A percentile compares a stretch with the other conserved stretches of the same genome.
Evolutionary conservation across 1,139 yeast species (phyloP).

Genomic region (Sugiyamaella pinicola): DNA sequence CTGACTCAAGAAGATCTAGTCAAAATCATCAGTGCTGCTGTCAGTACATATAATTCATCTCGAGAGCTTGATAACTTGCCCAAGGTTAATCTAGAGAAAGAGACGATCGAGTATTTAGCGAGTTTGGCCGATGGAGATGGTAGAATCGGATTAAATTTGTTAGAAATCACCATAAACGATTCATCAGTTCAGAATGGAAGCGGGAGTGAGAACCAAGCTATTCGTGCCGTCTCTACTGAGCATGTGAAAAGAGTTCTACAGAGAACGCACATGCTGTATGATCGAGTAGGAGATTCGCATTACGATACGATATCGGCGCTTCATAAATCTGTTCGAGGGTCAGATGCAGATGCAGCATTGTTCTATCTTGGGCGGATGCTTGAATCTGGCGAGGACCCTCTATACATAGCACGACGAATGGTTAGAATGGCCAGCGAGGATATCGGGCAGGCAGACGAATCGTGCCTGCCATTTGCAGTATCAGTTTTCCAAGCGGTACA

Average conservation of each 20-base stretch:
- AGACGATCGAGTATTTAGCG: constrained; percentile 69
- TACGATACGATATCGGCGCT: constrained; percentile 94
- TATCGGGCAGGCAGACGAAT: constrained; percentile 77
- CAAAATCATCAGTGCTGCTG: constrained; percentile 62
- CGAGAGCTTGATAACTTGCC: constrained; percentile 46
- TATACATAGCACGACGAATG: constrained; percentile 90
- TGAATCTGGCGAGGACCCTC: constrained; percentile 90
- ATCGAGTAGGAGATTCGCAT: constrained; percentile 86
- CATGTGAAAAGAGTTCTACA: constrained; percentile 48
- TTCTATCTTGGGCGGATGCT: constrained; percentile 87
- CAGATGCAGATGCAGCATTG: constrained; percentile 85
- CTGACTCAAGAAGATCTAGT: constrained; percentile 57
- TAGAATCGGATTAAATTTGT: constrained; percentile 72
- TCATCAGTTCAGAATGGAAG: constrained; percentile 7
- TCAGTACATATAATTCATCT: constrained; percentile 60
- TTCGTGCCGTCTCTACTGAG: background rate
- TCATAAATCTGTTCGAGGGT: constrained; percentile 87
- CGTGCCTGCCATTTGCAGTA: constrained; percentile 82
- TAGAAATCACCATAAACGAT: constrained; percentile 53
- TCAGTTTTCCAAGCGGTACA: constrained; percentile 86
- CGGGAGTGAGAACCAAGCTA: background rate
- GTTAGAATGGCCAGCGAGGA: constrained; percentile 92
- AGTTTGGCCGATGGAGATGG: constrained; percentile 89
- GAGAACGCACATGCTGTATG: constrained; percentile 70
- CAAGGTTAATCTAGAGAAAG: constrained; percentile 55